Conservation (phyloP, 352 stramenopile genomes). For the Thalassiosira gravida region DNA sequence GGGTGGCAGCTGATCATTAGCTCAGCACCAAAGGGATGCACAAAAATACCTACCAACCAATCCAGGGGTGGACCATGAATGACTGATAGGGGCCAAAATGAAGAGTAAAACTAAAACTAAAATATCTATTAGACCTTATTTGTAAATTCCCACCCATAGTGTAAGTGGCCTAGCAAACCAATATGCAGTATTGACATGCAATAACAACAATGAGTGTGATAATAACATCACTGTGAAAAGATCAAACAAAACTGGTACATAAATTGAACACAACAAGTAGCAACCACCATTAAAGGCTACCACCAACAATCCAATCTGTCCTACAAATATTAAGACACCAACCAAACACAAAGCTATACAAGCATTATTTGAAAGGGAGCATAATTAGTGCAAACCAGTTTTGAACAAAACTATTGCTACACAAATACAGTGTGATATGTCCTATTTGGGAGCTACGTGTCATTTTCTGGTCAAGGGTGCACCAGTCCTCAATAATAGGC, state of each 20-base stretch:
- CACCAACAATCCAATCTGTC: background rate
- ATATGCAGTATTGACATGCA: background rate
- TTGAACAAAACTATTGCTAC: background rate
- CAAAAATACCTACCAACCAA: background rate
- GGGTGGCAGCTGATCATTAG: too few relatives aligned
- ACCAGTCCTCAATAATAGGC: background rate
- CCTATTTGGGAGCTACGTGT: background rate
- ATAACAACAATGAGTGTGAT: background rate
- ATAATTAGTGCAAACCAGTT: background rate
- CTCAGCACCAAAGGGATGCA: background rate
- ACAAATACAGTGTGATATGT: background rate
- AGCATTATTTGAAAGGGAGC: background rate
- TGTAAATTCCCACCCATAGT: background rate
- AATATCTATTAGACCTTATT: background rate
- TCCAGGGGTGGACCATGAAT: background rate
- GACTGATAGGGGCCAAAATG: background rate
- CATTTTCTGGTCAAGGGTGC: background rate
- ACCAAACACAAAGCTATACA: background rate
- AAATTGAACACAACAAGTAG: too few relatives aligned
- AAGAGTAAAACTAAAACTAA: background rate
- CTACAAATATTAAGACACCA: background rate
- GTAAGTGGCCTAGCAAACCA: background rate
- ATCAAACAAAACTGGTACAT: too few relatives aligned
- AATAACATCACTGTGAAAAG: background rate
- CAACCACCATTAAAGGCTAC: background rate